Evolutionary conservation across 306 rosid species (phyloP).

Genomic region (Begonia fuchsioides): DNA sequence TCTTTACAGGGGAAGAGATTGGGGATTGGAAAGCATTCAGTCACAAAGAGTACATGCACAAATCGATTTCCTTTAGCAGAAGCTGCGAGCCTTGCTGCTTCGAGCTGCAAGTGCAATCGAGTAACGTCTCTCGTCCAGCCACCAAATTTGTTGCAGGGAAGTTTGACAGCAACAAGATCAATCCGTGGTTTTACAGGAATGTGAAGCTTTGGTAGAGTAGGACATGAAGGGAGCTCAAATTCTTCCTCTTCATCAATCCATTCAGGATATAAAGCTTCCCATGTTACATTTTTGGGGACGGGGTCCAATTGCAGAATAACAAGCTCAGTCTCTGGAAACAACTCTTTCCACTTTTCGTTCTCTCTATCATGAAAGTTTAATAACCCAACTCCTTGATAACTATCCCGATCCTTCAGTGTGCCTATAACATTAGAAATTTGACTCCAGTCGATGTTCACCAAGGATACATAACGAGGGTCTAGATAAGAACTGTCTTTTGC

Average conservation of each 20-base stretch:
- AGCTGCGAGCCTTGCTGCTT: conserved; percentile 71
- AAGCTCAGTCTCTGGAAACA: conserved; percentile 57
- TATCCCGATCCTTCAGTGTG: conserved; percentile 32
- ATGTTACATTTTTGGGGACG: conserved; percentile 40
- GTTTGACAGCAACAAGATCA: conserved; percentile 76
- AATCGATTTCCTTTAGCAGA: conserved; percentile 53
- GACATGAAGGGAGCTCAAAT: conserved; percentile 70
- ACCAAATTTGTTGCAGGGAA: conserved; percentile 65
- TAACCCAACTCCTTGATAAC: conserved; percentile 64
- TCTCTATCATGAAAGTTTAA: conserved; percentile 64
- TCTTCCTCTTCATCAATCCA: conserved; percentile 97
- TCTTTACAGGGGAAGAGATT: conserved; percentile 66
- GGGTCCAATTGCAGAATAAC: conserved; percentile 33
- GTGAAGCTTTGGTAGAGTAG: conserved; percentile 49
- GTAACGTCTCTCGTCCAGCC: conserved; percentile 78
- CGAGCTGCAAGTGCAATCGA: conserved; percentile 83
- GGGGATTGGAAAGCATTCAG: conserved; percentile 66
- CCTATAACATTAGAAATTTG: conserved; percentile 35
- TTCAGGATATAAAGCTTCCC: conserved; percentile 71
- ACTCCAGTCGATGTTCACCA: conserved; percentile 47
- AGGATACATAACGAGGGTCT: conserved; percentile 42
- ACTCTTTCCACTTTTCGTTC: conserved; percentile 52
- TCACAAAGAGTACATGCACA: conserved; percentile 50
- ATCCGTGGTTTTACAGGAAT: conserved; percentile 49
- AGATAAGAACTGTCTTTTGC: conserved; percentile 15